Evolutionary conservation across 148 eudicot species (phyloP), one percentile per base, ranked within the genome.

Genomic region (Tetragonia tetragonoides): DNA sequence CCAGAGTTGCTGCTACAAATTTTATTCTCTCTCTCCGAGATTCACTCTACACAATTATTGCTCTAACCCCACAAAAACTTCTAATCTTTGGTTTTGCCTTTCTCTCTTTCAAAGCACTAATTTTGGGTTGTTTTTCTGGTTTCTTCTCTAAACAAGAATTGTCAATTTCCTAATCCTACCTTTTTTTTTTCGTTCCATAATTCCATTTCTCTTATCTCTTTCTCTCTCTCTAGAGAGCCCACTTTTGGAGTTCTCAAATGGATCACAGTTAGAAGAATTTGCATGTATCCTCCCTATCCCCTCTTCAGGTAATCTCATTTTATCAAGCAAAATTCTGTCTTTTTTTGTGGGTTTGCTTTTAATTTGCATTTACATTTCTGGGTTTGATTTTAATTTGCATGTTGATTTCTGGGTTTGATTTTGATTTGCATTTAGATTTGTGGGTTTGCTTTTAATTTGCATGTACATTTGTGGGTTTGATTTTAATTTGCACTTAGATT

Each of bases 41-140:
- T 70, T 76, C 71, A 63, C 70, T 80, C 65, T 0, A 8, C 15
- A 70, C 46, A 46, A 61, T 46, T 57, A 77, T 61, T 39, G 69
- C 51, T 77, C 41, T 24, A 10, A 69, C 51, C 73, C 40, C 56
- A 44, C 34, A n/a, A 4, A 37, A 37, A 14, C 3, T 18, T 46
- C 6, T 17, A 16, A 34, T 3, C n/a, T 78, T 70, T 51, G 42
- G 18, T 77, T 23, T 51, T 38, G 11, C 57, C 63, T 64, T 64
- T 72, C 7, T 47, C 64, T 71, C 7, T 64, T 41, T 21, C 3
- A 47, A 10, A 24, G 14, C 2, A 47, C 64, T 60, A 34, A 57
- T n/a, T 75, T 62, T 61, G 71, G 71, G 46, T 23, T 15, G 41
- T 66, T 2, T 61, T 61, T 37, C 15, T 6, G 28, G 20, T 66